Base-by-base conservation (phyloP, 768 basidiomycete genomes). In the Rickenella mellea region DNA sequence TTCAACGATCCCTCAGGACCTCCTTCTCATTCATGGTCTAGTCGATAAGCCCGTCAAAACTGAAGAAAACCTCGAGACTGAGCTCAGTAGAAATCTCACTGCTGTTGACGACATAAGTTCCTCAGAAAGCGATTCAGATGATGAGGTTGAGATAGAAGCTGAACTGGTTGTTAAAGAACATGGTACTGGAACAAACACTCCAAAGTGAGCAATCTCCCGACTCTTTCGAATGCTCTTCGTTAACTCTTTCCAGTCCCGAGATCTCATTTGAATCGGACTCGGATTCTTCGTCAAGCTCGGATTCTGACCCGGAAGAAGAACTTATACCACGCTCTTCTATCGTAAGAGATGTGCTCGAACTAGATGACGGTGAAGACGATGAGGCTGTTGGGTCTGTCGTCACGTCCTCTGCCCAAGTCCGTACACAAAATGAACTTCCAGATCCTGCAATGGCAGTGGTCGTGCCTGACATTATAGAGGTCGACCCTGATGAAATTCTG, bases 1-100 rank as follows among this genome's bases (percentile, higher is more conserved):
- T 22, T 65, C 67, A n/a, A 53, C 51, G 15, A 60, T 85, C 15
- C 73, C 86, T 8, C 86, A 86, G 53, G 85, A 89, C 54, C 62
- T 89, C 17, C 67, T 84, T 28, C 68, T 88, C 30, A 88, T 88
- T 28, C 78, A 75, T 37, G 78, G 78, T 43, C 49, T 85, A 22
- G 61, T 88, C 44, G 78, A 60, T 1, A 37, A 56, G 10, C 41
- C 49, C 19, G 24, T 9, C 33, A 24, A 31, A 14, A 20, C 37
- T 41, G 14, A 40, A 27, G 14, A 36, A 9, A 17, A 36, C 11
- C 33, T 25, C 31, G 12, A 39, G 26, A 22, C 31, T 39, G 43
- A 51, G 29, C 47, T 54, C 12, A 57, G 65, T 9, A 71, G 77
- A 41, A 68, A 71, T 51, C 62, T 54, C 12, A 76, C 76, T 41